A percentile compares a stretch with the other conserved stretches of the same genome.
These are phyloP conservation scores for Gymnopilus dilepis DNA, from an alignment of 768 basidiomycete species.

Conservation along the genomic window DNA sequence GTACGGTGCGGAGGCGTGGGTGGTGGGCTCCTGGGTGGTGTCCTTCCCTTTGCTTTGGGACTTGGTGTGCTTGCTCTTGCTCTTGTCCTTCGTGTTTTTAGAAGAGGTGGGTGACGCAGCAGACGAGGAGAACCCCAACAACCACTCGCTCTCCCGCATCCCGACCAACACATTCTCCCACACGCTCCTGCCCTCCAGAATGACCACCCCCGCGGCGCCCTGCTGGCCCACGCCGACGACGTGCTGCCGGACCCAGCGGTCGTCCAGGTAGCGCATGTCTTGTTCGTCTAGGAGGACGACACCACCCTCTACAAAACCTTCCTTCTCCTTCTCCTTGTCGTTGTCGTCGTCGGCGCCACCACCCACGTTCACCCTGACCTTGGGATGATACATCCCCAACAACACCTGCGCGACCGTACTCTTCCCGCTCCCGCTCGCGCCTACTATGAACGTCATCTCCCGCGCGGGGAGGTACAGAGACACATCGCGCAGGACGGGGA, in stretches of 20 bases:
- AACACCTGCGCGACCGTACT: constrained; percentile 87
- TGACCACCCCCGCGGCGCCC: constrained; percentile 54
- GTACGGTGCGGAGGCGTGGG: constrained; percentile 54
- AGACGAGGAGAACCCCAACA: background rate
- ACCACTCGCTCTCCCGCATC: constrained; percentile 35
- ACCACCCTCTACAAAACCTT: constrained; percentile 45
- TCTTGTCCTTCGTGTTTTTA: background rate
- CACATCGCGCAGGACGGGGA: constrained; percentile 67
- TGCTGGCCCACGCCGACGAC: constrained; percentile 83
- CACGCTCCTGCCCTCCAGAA: constrained; percentile 80
- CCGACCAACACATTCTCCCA: constrained; percentile 74
- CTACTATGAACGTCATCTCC: constrained; percentile 91
- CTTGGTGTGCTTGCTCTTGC: constrained; percentile 35
- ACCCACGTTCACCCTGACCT: constrained; percentile 29
- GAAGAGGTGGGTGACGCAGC: background rate
- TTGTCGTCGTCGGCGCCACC: constrained; percentile 61
- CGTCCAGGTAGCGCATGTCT: constrained; percentile 75
- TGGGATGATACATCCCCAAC: constrained; percentile 77
- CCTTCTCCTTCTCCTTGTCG: too few species aligned
- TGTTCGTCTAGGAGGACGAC: constrained; percentile 83
- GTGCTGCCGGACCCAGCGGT: constrained; percentile 66
- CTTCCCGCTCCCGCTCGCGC: constrained; percentile 91
- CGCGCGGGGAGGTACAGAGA: constrained; percentile 73
- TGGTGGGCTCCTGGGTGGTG: background rate
- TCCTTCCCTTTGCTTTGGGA: background rate